A percentile compares a stretch with the other conserved stretches of the same genome.
Conservation (phyloP, 768 basidiomycete species). For the Russula virescens region DNA sequence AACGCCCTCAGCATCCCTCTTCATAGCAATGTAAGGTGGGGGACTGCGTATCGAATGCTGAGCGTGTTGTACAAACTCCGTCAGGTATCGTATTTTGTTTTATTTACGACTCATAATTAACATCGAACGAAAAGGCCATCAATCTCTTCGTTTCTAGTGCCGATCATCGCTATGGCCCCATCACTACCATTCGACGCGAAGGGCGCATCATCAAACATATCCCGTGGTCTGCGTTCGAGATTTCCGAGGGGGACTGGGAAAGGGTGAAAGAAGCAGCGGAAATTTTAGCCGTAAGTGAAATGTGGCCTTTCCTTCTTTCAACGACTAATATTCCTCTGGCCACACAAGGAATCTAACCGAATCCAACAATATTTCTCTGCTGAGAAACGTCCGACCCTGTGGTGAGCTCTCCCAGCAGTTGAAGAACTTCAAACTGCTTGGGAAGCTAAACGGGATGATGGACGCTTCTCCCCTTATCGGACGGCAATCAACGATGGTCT, state of each 20-base stretch:
- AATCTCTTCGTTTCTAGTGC: background rate
- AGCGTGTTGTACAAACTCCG: too few species aligned
- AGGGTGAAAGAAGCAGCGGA: background rate
- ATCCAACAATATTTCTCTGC: constrained; percentile 31
- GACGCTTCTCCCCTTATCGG: constrained; percentile 23
- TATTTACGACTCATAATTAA: too few species aligned
- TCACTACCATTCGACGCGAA: background rate
- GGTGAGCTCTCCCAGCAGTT: constrained; percentile 28
- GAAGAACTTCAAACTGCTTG: constrained; percentile 29
- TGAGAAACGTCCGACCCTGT: constrained; percentile 28
- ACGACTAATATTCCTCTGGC: background rate
- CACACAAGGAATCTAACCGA: constrained; percentile 26
- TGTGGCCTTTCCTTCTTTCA: background rate
- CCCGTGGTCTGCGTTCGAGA: background rate
- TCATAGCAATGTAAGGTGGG: too few species aligned
- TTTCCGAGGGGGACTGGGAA: background rate
- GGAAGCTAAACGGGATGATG: constrained; percentile 26
- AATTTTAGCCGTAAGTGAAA: background rate
- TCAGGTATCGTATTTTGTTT: too few species aligned
- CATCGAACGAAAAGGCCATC: background rate
- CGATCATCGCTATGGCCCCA: background rate
- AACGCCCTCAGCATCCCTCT: too few species aligned
- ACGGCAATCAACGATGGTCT: constrained; percentile 21
- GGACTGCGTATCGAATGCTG: too few species aligned
- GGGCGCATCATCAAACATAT: background rate